Evolutionary conservation across 1,139 yeast genomes (phyloP), one percentile per base, ranked within the genome.

Genomic region (Casaregolazyma suthepensis): DNA sequence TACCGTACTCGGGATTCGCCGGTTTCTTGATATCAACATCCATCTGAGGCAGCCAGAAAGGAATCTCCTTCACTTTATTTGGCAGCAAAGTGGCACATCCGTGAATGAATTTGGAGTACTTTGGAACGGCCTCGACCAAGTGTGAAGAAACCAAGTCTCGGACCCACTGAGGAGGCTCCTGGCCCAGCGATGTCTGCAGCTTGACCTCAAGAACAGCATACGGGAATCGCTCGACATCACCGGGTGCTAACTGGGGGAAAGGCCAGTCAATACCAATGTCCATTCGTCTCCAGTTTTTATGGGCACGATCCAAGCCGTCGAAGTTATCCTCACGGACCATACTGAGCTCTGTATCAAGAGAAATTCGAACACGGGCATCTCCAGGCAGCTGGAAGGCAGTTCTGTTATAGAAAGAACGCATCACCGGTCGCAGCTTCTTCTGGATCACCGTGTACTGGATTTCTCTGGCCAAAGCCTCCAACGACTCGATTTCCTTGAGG

Each of bases 21-120:
- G 97, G 97, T 70, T 93, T 93, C 68, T 96, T 83, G 61, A 93
- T 93, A 68, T 93, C 99, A 51, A 85, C 85, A 61, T 82, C 88
- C 99, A 93, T 93, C 73, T 93, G 99, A n/a, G 98, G 97, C 61
- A 85, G 77, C 99, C 99, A 93, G 73, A 88, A 93, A 52, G 99
- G 99, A 64, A 93, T 84, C 60, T 89, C 78, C 53, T 83, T 79
- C 46, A 89, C 90, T 69, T 77, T 80, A 45, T 89, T 94, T 12
- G 96, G 93, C 61, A 93, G 73, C 63, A 93, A 75, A 26, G 93
- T 78, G 10, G 99, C 96, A 56, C 90, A 85, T 63, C 99, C 99
- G 66, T 93, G 99, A 62, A 93, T 91, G 66, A 93, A 93, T 71
- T 93, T 93, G 56, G 98, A 91, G 70, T 90, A 93, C 71, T 93